Base-by-base conservation (phyloP, 805 yeast genomes). In the Kockiozyma suomiensis region DNA sequence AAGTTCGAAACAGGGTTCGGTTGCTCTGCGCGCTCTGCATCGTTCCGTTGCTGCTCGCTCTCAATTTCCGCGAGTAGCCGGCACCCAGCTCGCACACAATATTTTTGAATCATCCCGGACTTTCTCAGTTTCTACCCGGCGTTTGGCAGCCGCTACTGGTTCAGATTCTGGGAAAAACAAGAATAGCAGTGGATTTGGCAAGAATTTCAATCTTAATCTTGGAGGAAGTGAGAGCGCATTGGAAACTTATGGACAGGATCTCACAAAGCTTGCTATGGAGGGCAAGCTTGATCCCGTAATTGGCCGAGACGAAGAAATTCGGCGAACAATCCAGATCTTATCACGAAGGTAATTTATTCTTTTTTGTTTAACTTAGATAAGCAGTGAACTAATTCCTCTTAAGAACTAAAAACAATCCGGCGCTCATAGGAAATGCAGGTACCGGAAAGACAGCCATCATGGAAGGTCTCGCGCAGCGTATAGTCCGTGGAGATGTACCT, bases 371-470 rank as follows among this genome's bases (percentile, higher is more conserved):
- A n/a, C n/a, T n/a, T n/a, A n/a, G n/a, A n/a, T n/a, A n/a, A n/a
- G n/a, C n/a, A n/a, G n/a, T n/a, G n/a, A n/a, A n/a, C n/a, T 30
- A 30, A 30, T 30, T 30, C 10, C 33, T 30, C 49, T n/a, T n/a
- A n/a, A 59, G 66, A 17, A 91, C 97, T 0, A 93, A 93, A 74
- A 94, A 94, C 73, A 93, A 93, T 70, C 99, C 99, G 0, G 96
- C 94, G 1, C 74, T 93, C 56, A 91, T 94, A 43, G 99, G 99
- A 64, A 85, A 88, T 67, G 99, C 99, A 0, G 99, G 99, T 76
- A 96, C 97, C 0, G 99, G 99, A 76, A 93, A 93, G 74, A 94
- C 98, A 0, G 96, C 98, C 5, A 85, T 94, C 59, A 88, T 94
- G 84, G 99, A 94, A 72, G 99, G 98, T 0, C 78, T 94, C 41